phyloP scores from a whole-genome alignment of 441 rosid genomes.

The Flueggea neowawraea region DNA sequence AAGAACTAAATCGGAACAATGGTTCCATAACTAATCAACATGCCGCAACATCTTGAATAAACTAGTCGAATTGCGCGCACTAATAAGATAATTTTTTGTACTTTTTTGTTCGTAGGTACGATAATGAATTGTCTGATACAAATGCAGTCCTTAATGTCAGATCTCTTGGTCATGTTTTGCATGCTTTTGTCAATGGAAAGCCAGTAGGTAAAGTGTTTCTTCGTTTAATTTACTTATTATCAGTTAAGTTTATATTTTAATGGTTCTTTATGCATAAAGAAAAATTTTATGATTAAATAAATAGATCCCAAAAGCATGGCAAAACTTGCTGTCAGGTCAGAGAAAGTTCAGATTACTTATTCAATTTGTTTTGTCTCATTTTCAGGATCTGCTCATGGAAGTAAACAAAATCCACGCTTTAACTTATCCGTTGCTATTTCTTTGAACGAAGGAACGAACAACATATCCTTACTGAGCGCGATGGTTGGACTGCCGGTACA shows the following conservation, averaged over 20 bases:
- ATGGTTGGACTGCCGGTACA: conserved; percentile 82
- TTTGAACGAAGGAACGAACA: conserved; percentile 51
- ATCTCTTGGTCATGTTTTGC: conserved; percentile 70
- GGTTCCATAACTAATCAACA: no score
- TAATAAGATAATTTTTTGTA: no score
- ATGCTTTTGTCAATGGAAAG: conserved; percentile 65
- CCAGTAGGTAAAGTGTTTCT: conserved; percentile 27
- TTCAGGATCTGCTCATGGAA: conserved; percentile 69
- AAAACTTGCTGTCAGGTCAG: no score
- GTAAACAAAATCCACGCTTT: conserved; percentile 20
- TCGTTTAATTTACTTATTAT: no score
- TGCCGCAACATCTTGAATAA: no score
- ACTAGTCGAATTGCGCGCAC: no score
- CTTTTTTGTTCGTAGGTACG: conserved; percentile 29
- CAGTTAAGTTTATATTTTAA: no score
- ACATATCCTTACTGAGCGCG: conserved; percentile 64
- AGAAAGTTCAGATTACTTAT: no score
- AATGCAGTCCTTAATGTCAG: conserved; percentile 39
- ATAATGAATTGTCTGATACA: conserved; percentile 29
- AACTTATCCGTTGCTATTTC: conserved; percentile 33
- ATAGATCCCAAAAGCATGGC: no score
- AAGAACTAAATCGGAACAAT: no score
- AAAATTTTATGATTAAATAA: no score
- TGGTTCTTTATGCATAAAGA: no score
- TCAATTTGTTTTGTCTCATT: neutral